phyloP scores from a whole-genome alignment of 108 stramenopile species.

The Conticribra guillardii region DNA sequence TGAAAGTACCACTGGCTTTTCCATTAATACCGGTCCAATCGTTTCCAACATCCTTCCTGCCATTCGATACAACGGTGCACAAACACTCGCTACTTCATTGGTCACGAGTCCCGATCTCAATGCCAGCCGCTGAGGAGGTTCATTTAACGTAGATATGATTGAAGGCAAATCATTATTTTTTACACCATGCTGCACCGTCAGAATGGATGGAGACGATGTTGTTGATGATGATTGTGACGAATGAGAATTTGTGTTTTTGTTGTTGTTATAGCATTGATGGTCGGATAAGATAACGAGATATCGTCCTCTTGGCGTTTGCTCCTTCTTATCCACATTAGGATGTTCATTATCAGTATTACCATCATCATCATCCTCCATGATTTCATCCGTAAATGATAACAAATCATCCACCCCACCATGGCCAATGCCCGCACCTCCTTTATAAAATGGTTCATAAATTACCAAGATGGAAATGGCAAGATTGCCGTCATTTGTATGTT shows the following conservation, averaged over 20 bases:
- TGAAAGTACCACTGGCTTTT: background rate
- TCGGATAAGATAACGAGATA: slow-evolving; percentile 63
- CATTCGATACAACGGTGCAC: slow-evolving; percentile 60
- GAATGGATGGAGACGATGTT: slow-evolving; percentile 3
- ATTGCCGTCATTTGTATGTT: background rate
- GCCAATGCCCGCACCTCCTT: slow-evolving; percentile 69
- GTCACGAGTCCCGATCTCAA: slow-evolving; percentile 17
- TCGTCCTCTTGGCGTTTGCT: slow-evolving; percentile 45
- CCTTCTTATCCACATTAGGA: background rate
- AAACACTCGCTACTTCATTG: slow-evolving; percentile 68
- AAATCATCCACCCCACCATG: slow-evolving; percentile 76
- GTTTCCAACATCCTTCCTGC: slow-evolving; percentile 58
- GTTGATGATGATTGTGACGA: no score
- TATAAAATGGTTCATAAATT: slow-evolving; percentile 71
- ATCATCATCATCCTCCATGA: slow-evolving; percentile 8
- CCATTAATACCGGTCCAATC: slow-evolving; percentile 16
- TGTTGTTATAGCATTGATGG: no score
- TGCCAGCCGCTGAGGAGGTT: slow-evolving; percentile 21
- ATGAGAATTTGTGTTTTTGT: no score
- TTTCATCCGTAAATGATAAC: slow-evolving; percentile 29
- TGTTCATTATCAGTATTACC: slow-evolving; percentile 10
- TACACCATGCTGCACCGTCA: background rate
- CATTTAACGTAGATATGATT: slow-evolving; percentile 26
- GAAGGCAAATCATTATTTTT: slow-evolving; percentile 17
- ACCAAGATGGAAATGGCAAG: slow-evolving; percentile 61